These are phyloP conservation scores for Fusarium succisae DNA, from an alignment of 2,329 filamentous ascomycete genomes.

Conservation along the genomic window DNA sequence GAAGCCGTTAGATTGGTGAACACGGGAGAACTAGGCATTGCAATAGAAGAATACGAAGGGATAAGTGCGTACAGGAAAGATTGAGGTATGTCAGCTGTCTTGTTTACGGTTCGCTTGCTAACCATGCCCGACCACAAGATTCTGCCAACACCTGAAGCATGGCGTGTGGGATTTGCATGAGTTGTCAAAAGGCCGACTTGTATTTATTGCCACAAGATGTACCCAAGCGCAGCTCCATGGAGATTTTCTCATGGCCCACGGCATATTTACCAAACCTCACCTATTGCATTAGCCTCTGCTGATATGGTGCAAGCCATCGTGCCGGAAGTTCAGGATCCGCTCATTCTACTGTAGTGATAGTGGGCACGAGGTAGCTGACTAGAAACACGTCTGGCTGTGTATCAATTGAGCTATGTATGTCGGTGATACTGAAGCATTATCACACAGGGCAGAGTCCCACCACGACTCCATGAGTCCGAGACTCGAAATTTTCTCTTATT, in stretches of 20 bases:
- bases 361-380: neutral
- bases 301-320: neutral
- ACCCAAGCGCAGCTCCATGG: neutral
- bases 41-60: neutral
- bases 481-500: neutral
- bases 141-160: too few relatives aligned
- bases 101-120: neutral
- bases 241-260: neutral
- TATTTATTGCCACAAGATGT: neutral
- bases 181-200: neutral
- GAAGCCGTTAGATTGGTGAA: conserved; percentile 53
- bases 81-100: neutral
- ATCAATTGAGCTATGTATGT: conserved; percentile 1
- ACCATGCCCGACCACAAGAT: neutral
- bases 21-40: neutral
- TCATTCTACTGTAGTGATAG: neutral
- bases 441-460: neutral
- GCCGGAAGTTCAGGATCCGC: neutral
- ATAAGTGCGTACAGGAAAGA: neutral
- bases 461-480: neutral
- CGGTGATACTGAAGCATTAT: neutral
- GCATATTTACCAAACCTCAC: neutral
- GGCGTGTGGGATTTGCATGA: neutral
- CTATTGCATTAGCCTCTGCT: neutral
- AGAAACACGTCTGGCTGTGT: neutral